Evolutionary conservation across 129 eudicot species (phyloP), one percentile per base, ranked within the genome.

Genomic region (Chrysanthemum seticuspe): DNA sequence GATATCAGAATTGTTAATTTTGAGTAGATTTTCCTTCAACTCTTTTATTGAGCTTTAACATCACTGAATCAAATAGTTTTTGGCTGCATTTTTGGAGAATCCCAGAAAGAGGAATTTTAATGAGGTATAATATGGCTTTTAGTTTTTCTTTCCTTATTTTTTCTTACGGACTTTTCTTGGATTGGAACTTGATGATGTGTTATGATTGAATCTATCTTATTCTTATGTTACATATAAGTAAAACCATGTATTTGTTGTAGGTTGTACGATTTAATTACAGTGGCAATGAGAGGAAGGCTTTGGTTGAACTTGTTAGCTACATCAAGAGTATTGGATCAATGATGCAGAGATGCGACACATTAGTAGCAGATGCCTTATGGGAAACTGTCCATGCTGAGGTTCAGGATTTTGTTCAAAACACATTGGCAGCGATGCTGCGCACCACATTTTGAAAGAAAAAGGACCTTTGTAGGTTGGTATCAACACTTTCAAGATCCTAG

Each of bases 341-440:
- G 88, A 76, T 94, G 97, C 99, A 90, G 78, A 87, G 86, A 56
- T 87, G 87, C 78, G 99, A 94, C 71, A 88, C 99, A 34, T 78
- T 90, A 62, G 97, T 90, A 68, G 94, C 97, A 44, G 97, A 94
- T 77, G 96, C 99, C 72, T 76, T 94, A 47, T 94, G 97, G 99
- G 99, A 94, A 79, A 90, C 99, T 44, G 87, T 94, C 45, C 99
- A 94, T 77, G 85, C 96, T n/a, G 99, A 94, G 84, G 97, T 94
- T 68, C 99, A 90, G 70, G 99, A 94, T 81, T 94, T 94, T 85
- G 99, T 90, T 67, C 99, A 94, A 70, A 94, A 94, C 81, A 90
- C 90, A 69, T 76, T 94, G 71, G 96, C 99, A 21, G 82, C 84
- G 36, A 94, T 94, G 99, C 71, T 94, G 49, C 84, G 94, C 51